phyloP scores from a whole-genome alignment of 2,329 filamentous ascomycete species.

The Xylariomycetidae sp. region DNA sequence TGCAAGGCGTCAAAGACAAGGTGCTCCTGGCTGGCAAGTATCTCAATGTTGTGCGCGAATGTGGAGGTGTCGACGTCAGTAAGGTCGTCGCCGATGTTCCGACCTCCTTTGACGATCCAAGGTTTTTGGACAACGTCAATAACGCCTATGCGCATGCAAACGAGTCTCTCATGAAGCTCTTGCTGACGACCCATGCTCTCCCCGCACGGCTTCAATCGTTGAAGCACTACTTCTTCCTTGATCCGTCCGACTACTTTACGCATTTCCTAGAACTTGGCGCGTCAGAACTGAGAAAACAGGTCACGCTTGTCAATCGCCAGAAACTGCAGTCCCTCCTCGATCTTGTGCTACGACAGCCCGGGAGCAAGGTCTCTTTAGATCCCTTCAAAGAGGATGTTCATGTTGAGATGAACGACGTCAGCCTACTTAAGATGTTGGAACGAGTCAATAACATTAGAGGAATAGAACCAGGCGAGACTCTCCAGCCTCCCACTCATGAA shows the following conservation, averaged over 20 bases:
- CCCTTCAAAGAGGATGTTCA: slow-evolving; percentile 98
- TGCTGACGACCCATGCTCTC: slow-evolving; percentile 88
- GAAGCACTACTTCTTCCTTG: slow-evolving; percentile 99
- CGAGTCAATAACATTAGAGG: slow-evolving; percentile 95
- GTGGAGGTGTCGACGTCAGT: slow-evolving; percentile 90
- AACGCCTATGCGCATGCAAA: slow-evolving; percentile 94
- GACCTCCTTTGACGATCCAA: slow-evolving; percentile 81
- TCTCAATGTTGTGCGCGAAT: slow-evolving; percentile 94
- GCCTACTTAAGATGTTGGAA: slow-evolving; percentile 89
- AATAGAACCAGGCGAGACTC: slow-evolving; percentile 81
- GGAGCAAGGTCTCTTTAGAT: slow-evolving; percentile 87
- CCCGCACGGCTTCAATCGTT: slow-evolving; percentile 82
- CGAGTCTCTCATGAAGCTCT: slow-evolving; percentile 81
- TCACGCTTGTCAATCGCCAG: slow-evolving; percentile 81
- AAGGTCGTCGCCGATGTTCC: slow-evolving; percentile 86
- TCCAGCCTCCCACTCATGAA: slow-evolving; percentile 66
- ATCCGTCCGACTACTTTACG: slow-evolving; percentile 95
- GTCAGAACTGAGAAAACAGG: slow-evolving; percentile 85
- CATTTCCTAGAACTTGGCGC: slow-evolving; percentile 92
- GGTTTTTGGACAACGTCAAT: slow-evolving; percentile 95
- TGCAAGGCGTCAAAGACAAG: slow-evolving; percentile 88
- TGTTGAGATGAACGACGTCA: slow-evolving; percentile 93
- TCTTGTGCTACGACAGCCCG: slow-evolving; percentile 90
- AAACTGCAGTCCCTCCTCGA: slow-evolving; percentile 97
- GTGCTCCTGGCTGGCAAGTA: slow-evolving; percentile 95